Evolutionary conservation across 1,284 basidiomycete species (phyloP), one percentile per base, ranked within the genome.

Genomic region (Rhodotorula sp.): DNA sequence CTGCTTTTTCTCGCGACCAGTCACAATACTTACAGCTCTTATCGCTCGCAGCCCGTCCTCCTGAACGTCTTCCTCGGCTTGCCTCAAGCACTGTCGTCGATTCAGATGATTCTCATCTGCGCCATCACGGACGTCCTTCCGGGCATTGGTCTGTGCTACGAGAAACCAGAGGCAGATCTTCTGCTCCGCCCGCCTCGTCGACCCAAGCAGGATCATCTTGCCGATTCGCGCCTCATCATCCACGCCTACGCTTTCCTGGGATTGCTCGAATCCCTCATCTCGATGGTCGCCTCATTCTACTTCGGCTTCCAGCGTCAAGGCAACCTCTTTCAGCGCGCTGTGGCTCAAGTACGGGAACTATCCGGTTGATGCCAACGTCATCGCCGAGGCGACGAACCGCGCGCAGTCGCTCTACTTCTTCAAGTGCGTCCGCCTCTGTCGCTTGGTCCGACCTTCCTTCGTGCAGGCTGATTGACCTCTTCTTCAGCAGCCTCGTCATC

Each of bases 161-260:
- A 88, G 75, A 82, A 84, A 70, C 85, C 86, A 15, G 87, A 88
- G 79, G 81, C 83, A 1, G 76, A 81, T 29, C 79, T 81, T n/a
- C 77, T 85, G 3, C 83, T 90, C 64, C 84, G 88, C 55, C 85
- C 85, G 69, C 89, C 89, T 0, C 83, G 90, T 47, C 84, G 89
- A 68, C 83, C 85, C 30, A 86, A 83, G 74, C 82, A 79, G 71
- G 84, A 84, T 68, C 80, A 81, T 53, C 78, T 85, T 51, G 81
- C 82, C 59, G 79, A 84, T 75, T 79, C 78, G 77, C 81, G 81
- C 22, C 82, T 89, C 55, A 82, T 89, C 59, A 71, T 84, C 11
- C 89, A 90, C 47, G 87, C 87, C 2, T 90, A 90, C 78, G 80
- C 84, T 10, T 87, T 88, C 79, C 77, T 88, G 29, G 85, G 88